Evolutionary conservation across 2,329 filamentous ascomycete species (phyloP).

Genomic region (Aspergillus sclerotialis): DNA sequence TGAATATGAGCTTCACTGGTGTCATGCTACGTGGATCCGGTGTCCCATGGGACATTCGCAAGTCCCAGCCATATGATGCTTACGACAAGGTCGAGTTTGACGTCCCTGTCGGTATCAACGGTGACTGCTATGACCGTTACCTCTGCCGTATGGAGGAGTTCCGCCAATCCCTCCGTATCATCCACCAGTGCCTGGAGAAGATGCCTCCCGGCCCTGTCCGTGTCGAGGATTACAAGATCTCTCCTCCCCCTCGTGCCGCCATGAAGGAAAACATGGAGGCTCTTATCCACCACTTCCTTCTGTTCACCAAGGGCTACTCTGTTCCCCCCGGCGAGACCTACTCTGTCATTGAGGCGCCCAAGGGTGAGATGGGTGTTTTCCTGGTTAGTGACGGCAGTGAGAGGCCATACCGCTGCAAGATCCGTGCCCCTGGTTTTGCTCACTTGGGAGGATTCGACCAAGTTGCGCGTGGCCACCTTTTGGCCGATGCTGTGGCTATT

Average conservation of each 20-base stretch:
- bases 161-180: conserved; percentile 94
- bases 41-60: conserved; percentile 92
- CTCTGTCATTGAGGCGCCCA: conserved; percentile 96
- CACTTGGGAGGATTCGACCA: conserved; percentile 94
- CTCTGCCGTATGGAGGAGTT: conserved; percentile 99
- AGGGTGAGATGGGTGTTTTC: conserved; percentile 99
- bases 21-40: conserved; percentile 97
- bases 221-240: conserved; percentile 98
- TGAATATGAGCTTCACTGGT: conserved; percentile 94
- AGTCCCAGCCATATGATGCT: conserved; percentile 94
- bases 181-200: conserved; percentile 98
- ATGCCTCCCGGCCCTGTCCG: conserved; percentile 93
- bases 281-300: conserved; percentile 96
- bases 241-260: conserved; percentile 85
- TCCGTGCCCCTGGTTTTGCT: conserved; percentile 92
- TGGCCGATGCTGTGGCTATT: conserved; percentile 94
- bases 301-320: conserved; percentile 97
- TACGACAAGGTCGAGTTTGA: conserved; percentile 98
- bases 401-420: conserved; percentile 95
- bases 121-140: conserved; percentile 98
- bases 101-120: conserved; percentile 90
- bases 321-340: conserved; percentile 98
- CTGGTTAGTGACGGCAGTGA: conserved; percentile 94
- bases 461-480: conserved; percentile 79
- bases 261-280: conserved; percentile 99